Evolutionary conservation across 2,329 filamentous ascomycete genomes (phyloP).

Genomic region (Diaporthe batatas): DNA sequence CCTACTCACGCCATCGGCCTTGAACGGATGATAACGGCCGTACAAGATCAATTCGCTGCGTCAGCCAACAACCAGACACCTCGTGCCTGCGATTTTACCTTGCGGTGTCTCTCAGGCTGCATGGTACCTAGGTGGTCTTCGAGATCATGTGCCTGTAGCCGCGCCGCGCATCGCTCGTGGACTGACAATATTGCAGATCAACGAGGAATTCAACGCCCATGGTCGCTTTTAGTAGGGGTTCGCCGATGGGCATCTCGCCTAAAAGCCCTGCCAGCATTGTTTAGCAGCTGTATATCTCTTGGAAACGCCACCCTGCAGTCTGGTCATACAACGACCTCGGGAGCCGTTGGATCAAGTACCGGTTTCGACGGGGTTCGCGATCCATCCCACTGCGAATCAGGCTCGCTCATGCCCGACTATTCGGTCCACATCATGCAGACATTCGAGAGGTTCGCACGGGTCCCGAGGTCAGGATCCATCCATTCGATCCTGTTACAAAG

Average conservation of each 20-base stretch:
- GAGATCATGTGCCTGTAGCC: too few relatives aligned
- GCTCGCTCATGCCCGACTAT: neutral
- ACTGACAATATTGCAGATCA: too few relatives aligned
- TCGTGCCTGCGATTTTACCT: neutral
- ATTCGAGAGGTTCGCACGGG: neutral
- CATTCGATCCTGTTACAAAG: neutral
- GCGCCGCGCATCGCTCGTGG: too few relatives aligned
- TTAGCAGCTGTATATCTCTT: slow-evolving; percentile 27
- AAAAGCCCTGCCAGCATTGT: slow-evolving; percentile 33
- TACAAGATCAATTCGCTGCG: slow-evolving; percentile 18
- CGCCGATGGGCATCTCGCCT: slow-evolving; percentile 41
- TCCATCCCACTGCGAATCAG: neutral
- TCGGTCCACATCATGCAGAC: slow-evolving; percentile 1
- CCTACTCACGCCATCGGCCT: slow-evolving; percentile 24
- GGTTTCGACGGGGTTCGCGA: neutral
- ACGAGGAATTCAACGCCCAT: slow-evolving; percentile 7
- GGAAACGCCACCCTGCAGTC: slow-evolving; percentile 32
- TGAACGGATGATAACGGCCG: slow-evolving; percentile 30
- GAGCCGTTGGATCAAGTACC: slow-evolving; percentile 23
- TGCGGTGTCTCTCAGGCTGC: neutral
- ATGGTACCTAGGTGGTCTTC: too few relatives aligned
- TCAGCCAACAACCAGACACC: neutral
- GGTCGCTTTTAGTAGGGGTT: slow-evolving; percentile 33
- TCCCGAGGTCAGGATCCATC: neutral
- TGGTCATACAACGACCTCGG: slow-evolving; percentile 13